Conservation (phyloP, 345 rosid species). For the Rubroshorea leprosula region DNA sequence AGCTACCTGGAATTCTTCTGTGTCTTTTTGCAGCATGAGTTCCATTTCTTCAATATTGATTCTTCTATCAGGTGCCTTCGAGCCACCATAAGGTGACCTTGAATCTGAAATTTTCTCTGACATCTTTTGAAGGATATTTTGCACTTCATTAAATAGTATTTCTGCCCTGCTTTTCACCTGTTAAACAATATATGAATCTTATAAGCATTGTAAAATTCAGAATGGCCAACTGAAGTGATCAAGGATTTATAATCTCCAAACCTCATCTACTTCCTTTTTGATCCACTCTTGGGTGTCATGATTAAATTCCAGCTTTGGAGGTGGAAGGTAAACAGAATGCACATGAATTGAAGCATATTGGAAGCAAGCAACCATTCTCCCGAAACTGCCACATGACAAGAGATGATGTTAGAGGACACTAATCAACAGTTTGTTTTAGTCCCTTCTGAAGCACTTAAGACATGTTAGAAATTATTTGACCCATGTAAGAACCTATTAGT, state of each 20-base stretch:
- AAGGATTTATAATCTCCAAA: conserved; percentile 18
- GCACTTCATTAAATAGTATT: conserved; percentile 59
- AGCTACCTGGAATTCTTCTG: conserved; percentile 71
- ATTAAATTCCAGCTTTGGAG: conserved; percentile 71
- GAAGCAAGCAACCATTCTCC: conserved; percentile 96
- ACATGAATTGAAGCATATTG: conserved; percentile 87
- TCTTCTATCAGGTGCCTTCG: conserved; percentile 29
- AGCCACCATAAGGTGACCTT: conserved; percentile 23
- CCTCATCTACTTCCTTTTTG: conserved; percentile 77
- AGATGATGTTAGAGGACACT: conserved; percentile 21
- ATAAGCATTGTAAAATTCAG: conserved; percentile 11
- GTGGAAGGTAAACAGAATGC: conserved; percentile 80
- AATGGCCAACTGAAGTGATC: conserved; percentile 4
- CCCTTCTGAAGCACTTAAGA: not conserved
- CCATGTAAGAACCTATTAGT: not conserved
- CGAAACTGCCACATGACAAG: conserved; percentile 51
- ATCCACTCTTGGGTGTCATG: conserved; percentile 77
- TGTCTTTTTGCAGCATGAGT: conserved; percentile 54
- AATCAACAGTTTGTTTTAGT: not conserved
- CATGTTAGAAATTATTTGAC: not conserved
- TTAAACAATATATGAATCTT: conserved; percentile 14
- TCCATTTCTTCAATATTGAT: conserved; percentile 50
- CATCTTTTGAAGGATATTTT: conserved; percentile 52
- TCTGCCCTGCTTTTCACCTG: conserved; percentile 57
- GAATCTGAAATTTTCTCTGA: conserved; percentile 39